Evolutionary conservation across 352 stramenopile genomes (phyloP).

Genomic region (Halophytophthora polymorphica): DNA sequence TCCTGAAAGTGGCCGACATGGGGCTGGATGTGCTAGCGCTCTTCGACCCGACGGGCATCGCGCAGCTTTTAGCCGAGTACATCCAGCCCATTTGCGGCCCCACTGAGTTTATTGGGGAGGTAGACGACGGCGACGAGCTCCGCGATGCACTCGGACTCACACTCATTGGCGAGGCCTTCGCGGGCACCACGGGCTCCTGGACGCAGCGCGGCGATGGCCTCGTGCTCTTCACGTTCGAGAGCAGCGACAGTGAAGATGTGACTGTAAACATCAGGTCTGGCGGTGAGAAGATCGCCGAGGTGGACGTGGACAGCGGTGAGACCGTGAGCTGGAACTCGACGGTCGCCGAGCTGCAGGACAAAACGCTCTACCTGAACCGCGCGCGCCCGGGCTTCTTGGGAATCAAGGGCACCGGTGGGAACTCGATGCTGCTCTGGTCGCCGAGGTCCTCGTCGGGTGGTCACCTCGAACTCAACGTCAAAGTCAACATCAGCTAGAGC

Average conservation of each 20-base stretch:
- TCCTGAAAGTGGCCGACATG: slow-evolving; percentile 37
- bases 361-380: slow-evolving; percentile 54
- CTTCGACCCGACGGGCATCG: slow-evolving; percentile 54
- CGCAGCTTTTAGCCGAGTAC: slow-evolving; percentile 38
- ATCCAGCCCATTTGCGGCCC: slow-evolving; percentile 55
- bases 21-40: slow-evolving; percentile 46
- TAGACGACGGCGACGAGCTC: slow-evolving; percentile 42
- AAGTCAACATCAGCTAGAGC: slow-evolving; percentile 51
- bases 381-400: slow-evolving; percentile 43
- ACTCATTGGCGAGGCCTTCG: slow-evolving; percentile 35
- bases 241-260: slow-evolving; percentile 35
- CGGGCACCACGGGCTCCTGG: slow-evolving; percentile 31
- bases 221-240: slow-evolving; percentile 38
- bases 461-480: slow-evolving; percentile 33
- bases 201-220: slow-evolving; percentile 28
- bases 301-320: slow-evolving; percentile 30
- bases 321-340: slow-evolving; percentile 37
- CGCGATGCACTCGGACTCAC: slow-evolving; percentile 33
- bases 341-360: slow-evolving; percentile 35
- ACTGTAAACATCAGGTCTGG: slow-evolving; percentile 38
- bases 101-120: slow-evolving; percentile 42
- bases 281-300: slow-evolving; percentile 27
- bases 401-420: slow-evolving; percentile 32
- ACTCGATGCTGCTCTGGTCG: slow-evolving; percentile 44
- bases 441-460: slow-evolving; percentile 24